A percentile compares a stretch with the other conserved stretches of the same genome.
phyloP scores from a whole-genome alignment of 2,329 filamentous ascomycete genomes.

The Aspergillus thermomutatus region DNA sequence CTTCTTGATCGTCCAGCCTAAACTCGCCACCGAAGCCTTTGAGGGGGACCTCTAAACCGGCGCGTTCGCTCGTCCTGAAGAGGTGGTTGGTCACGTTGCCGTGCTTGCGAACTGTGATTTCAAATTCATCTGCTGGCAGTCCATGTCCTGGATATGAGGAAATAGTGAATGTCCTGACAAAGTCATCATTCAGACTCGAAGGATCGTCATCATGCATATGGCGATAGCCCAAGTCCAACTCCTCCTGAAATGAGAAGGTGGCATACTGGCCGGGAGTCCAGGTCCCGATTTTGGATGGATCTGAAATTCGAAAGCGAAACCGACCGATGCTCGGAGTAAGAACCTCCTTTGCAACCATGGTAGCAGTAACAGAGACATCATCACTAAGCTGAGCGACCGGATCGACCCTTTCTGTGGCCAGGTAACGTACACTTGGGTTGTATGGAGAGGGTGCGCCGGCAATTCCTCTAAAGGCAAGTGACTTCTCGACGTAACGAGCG shows the following conservation, averaged over 20 bases:
- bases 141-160: constrained; percentile 54
- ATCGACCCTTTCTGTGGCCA: constrained; percentile 55
- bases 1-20: constrained; percentile 30
- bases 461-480: constrained; percentile 65
- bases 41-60: constrained; percentile 61
- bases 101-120: constrained; percentile 69
- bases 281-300: constrained; percentile 30
- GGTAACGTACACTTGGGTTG: constrained; percentile 68
- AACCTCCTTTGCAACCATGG: constrained; percentile 54
- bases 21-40: constrained; percentile 72
- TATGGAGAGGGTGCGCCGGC: constrained; percentile 67
- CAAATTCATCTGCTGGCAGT: constrained; percentile 51
- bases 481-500: constrained; percentile 60
- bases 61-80: constrained; percentile 54
- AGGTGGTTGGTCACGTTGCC: constrained; percentile 67
- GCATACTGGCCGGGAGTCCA: constrained; percentile 75
- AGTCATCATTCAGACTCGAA: constrained; percentile 78
- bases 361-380: constrained; percentile 44
- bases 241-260: constrained; percentile 66
- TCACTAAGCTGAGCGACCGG: constrained; percentile 13
- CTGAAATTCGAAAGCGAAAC: constrained; percentile 56
- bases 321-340: constrained; percentile 66
- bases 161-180: constrained; percentile 77
- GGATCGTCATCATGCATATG: constrained; percentile 86
- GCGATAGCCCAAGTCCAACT: constrained; percentile 69